Conservation (phyloP, 495 filamentous ascomycete species). For the Neurospora terricola region DNA sequence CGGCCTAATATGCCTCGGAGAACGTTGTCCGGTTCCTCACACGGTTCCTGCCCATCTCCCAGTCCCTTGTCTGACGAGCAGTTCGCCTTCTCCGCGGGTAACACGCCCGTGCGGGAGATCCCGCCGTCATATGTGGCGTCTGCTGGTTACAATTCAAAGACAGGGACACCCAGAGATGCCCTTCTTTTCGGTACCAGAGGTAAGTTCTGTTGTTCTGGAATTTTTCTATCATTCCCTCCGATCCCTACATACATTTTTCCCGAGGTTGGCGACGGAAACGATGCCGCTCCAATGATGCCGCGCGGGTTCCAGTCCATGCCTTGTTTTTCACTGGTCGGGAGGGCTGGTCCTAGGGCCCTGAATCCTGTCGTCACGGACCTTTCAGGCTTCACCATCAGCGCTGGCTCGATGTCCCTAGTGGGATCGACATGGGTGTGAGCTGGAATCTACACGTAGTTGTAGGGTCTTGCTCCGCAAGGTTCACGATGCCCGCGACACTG, state of each 20-base stretch:
- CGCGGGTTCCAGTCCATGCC: background rate
- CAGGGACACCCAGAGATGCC: background rate
- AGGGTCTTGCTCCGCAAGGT: background rate
- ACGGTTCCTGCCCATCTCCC: conserved; percentile 5
- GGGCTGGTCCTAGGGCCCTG: conserved; percentile 1
- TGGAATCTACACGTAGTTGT: background rate
- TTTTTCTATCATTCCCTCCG: background rate
- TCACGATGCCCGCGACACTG: background rate
- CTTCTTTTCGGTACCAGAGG: conserved; percentile 8
- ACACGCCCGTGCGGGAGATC: conserved; percentile 12
- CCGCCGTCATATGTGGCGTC: conserved; percentile 2
- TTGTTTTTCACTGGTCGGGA: conserved; percentile 3
- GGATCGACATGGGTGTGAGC: background rate
- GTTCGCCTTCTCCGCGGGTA: conserved; percentile 13
- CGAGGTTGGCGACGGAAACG: background rate
- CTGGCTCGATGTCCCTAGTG: background rate
- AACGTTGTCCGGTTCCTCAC: conserved; percentile 25
- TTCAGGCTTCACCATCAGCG: background rate
- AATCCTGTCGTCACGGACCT: background rate
- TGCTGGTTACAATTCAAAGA: background rate
- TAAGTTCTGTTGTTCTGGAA: conserved; percentile 2
- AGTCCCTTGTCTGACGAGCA: conserved; percentile 10
- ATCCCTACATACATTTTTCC: background rate
- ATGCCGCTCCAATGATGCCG: background rate
- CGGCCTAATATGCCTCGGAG: conserved; percentile 20